Evolutionary conservation across 441 rosid genomes (phyloP).

Genomic region (Sinapis alba): DNA sequence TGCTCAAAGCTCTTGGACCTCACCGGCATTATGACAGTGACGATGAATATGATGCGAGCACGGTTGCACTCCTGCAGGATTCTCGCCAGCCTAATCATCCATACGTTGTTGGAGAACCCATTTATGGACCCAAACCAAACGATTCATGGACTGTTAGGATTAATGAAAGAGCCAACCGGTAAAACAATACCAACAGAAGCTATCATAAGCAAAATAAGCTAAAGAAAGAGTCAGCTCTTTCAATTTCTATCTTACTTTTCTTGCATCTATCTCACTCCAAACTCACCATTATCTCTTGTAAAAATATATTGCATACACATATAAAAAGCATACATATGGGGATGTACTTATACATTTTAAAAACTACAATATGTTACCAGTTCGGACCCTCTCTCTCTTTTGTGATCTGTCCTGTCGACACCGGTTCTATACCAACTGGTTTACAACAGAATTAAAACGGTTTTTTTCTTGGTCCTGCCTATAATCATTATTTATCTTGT

Average conservation of each 20-base stretch:
- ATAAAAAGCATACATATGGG: conserved; percentile 6
- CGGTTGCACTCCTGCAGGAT: conserved; percentile 65
- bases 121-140: conserved; percentile 54
- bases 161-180: conserved; percentile 51
- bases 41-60: conserved; percentile 61
- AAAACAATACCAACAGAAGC: conserved; percentile 25
- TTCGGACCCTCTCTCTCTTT: not conserved
- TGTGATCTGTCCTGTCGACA: not conserved
- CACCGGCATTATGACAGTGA: conserved; percentile 69
- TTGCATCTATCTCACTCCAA: not conserved
- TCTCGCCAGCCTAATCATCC: conserved; percentile 51
- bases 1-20: conserved; percentile 77
- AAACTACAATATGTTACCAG: conserved; percentile 11
- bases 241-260: not conserved
- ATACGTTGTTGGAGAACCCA: conserved; percentile 70
- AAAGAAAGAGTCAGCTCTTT: conserved; percentile 4
- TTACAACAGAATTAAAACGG: not conserved
- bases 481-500: not conserved
- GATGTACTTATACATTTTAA: not conserved
- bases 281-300: conserved; percentile 18
- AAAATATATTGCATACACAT: not conserved
- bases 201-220: not conserved
- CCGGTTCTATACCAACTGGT: conserved; percentile 8
- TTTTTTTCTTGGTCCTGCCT: not conserved
- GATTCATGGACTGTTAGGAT: conserved; percentile 60